Evolutionary conservation across 2,329 filamentous ascomycete species (phyloP).

Genomic region (Raffaelea deltoideospora): DNA sequence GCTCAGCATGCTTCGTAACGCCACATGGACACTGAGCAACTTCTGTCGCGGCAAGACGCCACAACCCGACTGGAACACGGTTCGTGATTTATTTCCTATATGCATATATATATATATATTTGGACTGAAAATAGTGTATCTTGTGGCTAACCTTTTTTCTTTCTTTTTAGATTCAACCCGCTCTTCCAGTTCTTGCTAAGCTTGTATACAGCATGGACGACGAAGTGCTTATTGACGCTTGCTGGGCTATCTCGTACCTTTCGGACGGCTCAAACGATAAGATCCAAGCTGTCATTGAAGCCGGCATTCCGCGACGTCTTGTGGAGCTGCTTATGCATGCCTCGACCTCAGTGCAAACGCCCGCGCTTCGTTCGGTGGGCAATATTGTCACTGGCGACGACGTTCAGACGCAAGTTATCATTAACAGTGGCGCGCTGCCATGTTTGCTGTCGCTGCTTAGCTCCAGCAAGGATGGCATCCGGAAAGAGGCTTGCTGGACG

Average conservation of each 20-base stretch:
- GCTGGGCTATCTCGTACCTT: slow-evolving; percentile 98
- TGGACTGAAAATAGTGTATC: not conserved
- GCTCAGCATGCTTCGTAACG: slow-evolving; percentile 96
- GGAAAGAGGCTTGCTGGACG: slow-evolving; percentile 99
- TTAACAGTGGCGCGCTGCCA: slow-evolving; percentile 89
- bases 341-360: slow-evolving; percentile 95
- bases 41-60: slow-evolving; percentile 99
- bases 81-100: slow-evolving; percentile 31
- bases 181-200: slow-evolving; percentile 88
- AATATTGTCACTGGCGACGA: slow-evolving; percentile 99
- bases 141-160: not conserved
- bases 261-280: slow-evolving; percentile 98
- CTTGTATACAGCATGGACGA: slow-evolving; percentile 97
- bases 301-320: slow-evolving; percentile 86
- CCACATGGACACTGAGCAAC: slow-evolving; percentile 98
- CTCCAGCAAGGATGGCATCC: slow-evolving; percentile 96
- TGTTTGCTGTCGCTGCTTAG: slow-evolving; percentile 87
- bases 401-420: slow-evolving; percentile 97
- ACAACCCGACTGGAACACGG: slow-evolving; percentile 93
- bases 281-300: slow-evolving; percentile 98
- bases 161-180: slow-evolving; percentile 64
- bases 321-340: slow-evolving; percentile 97
- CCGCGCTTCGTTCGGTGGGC: slow-evolving; percentile 87
- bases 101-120: too few relatives aligned
- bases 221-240: slow-evolving; percentile 95